Conservation (phyloP, 345 rosid genomes). For the Populus deltoides region DNA sequence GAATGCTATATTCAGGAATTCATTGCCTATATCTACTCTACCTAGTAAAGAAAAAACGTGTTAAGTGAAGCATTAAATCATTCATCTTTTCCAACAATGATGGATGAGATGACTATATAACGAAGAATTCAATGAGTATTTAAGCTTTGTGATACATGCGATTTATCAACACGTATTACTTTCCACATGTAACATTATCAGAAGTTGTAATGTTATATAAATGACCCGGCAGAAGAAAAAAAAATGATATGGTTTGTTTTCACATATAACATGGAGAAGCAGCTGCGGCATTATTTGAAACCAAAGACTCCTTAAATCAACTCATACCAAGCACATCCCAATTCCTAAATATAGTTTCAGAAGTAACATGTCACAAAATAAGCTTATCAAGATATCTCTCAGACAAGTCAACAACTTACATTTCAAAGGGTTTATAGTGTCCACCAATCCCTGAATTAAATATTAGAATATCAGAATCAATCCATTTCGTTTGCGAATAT, state of each 20-base stretch:
- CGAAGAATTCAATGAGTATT: neutral
- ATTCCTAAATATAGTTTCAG: neutral
- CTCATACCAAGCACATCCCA: neutral
- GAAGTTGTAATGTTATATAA: neutral
- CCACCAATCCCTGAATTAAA: conserved; percentile 84
- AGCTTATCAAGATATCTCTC: neutral
- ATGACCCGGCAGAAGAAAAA: no score
- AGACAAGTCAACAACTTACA: conserved; percentile 41
- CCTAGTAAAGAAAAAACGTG: neutral
- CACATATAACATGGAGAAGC: no score
- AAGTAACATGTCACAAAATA: neutral
- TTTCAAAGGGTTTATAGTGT: conserved; percentile 60
- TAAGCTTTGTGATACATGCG: neutral
- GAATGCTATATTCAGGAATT: neutral
- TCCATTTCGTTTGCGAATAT: conserved; percentile 66
- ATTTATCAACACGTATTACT: neutral
- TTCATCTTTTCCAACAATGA: neutral
- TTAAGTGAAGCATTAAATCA: neutral
- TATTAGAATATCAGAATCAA: conserved; percentile 57
- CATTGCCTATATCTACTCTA: neutral
- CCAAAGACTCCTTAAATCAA: neutral
- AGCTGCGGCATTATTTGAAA: neutral
- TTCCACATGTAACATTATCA: neutral
- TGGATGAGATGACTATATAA: neutral
- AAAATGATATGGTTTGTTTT: no score